Base-by-base conservation (phyloP, 805 yeast species). In the Nakazawaea wyomingensis region DNA sequence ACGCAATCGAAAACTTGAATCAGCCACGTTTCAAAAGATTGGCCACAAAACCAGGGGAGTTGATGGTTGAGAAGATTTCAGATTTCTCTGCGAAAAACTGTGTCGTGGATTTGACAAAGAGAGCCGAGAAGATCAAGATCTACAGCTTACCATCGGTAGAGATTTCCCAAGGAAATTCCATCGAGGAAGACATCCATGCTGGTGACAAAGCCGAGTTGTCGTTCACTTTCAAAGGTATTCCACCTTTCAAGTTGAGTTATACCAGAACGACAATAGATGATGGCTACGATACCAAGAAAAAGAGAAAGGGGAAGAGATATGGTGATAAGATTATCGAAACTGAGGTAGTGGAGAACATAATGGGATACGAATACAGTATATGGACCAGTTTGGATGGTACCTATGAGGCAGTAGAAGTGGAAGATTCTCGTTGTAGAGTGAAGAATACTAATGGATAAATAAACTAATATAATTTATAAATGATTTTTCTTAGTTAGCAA, bases 161-260 rank as follows among this genome's bases (percentile, higher is more conserved):
- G 46, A 80, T 91, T 13, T 76, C 82, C 19, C 85, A 82, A 53
- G 96, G 96, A n/a, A 82, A 78, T 44, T 66, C 76, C 14, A 65
- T 81, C 7, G 76, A 82, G 44, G 90, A 82, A 55, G 91, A 87
- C 59, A 85, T 93, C 34, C 95, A 89, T 54, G 95, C 88, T 57
- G 99, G 98, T 37, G 99, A 93, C 51, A 86, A 85, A 55, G 90
- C 95, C 1, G 96, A 89, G 57, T 79, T 93, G 37, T 74, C 74
- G 2, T 91, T 93, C 64, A 74, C 78, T 17, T 85, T 93, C 54
- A 74, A 76, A 27, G 99, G 99, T 13, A 76, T 80, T 0, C 96
- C 98, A 9, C 99, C 99, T 10, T 93, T 91, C 66, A 68, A 81
- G 32, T 71, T 93, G 50, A 85, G 90, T 1, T 93, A 90, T 57